Evolutionary conservation across 75 land plant species (phyloP), one percentile per base, ranked within the genome.

Genomic region (Pinus albicaulis): DNA sequence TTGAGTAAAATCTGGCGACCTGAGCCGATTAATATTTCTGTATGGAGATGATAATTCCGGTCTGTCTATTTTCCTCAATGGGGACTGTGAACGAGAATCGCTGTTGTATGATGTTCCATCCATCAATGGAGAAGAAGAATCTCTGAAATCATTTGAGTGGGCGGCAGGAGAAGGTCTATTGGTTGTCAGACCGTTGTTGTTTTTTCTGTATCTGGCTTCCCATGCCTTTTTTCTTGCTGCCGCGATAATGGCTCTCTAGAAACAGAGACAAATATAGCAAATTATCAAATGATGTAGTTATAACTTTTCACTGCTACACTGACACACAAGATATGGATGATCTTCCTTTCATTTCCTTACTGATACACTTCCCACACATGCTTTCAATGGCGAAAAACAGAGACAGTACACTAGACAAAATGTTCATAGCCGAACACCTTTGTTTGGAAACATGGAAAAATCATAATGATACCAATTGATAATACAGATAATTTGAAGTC

Each of bases 191-290:
- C 20, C 20, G 8, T 38, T 68, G 71, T 20, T 68, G 71, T 19
- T 48, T 48, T 10, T 48, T 48, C 13, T 38, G n/a, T 68, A 68
- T 41, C 48, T 41, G 10, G 48, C 71, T 68, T 68, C 71, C 71
- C 44, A 68, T 1, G 71, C 71, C 41, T 20, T 68, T 68, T 36
- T 36, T 20, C 71, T 68, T n/a, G 71, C 41, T 4, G 71, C 71
- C 12, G n/a, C 10, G 20, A 68, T 68, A n/a, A 68, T 44, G n/a
- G 52, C 52, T 19, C 52, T 68, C 71, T 68, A 23, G 13, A 19
- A 7, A 41, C n/a, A n/a, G 20, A 63, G 3, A 12, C n/a, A 1
- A n/a, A 3, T 3, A 22, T 20, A 60, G 4, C 53, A 48, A 48
- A 10, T 11, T 8, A 48, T 48, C 53, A 48, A 48, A 48, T 48